Conservation (phyloP, 2,329 filamentous ascomycete species). For the Tolypocladium tropicale region DNA sequence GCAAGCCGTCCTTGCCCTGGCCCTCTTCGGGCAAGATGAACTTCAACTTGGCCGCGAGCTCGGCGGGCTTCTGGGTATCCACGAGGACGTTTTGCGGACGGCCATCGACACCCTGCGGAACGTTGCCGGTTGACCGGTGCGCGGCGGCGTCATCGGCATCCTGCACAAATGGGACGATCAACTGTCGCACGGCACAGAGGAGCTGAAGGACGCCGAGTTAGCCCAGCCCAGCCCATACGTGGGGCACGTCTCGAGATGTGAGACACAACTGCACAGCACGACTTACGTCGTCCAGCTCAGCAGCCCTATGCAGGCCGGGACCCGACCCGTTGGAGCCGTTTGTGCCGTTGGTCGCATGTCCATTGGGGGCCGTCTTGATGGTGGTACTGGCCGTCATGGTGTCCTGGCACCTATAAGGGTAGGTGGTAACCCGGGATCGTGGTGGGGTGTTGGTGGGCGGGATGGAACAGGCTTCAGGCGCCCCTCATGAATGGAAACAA, state of each 20-base stretch:
- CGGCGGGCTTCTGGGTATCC: conserved; percentile 48
- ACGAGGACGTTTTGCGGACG: conserved; percentile 48
- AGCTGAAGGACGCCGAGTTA: conserved; percentile 37
- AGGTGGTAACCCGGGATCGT: background rate
- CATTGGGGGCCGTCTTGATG: conserved; percentile 4
- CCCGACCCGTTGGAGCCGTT: conserved; percentile 11
- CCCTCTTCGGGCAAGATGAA: conserved; percentile 50
- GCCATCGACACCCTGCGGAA: conserved; percentile 28
- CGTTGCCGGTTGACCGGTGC: conserved; percentile 39
- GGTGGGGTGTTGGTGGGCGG: background rate
- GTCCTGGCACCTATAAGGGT: background rate
- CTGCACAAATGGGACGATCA: conserved; percentile 62
- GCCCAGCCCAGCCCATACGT: conserved; percentile 8
- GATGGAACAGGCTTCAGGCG: background rate
- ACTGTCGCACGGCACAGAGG: conserved; percentile 53
- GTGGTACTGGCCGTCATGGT: conserved; percentile 13
- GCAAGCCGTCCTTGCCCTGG: conserved; percentile 60
- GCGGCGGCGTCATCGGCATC: conserved; percentile 54
- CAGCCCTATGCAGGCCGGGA: conserved; percentile 18
- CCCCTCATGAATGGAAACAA: background rate
- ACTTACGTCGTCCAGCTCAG: conserved; percentile 20
- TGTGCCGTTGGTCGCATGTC: conserved; percentile 6
- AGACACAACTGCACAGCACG: background rate
- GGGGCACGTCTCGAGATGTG: background rate
- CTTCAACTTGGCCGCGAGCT: conserved; percentile 43